Percentiles rank a stretch among this genome's conserved stretches.
Evolutionary conservation across 495 filamentous ascomycete genomes (phyloP).

Genomic region (Lineolata rhizophorae): DNA sequence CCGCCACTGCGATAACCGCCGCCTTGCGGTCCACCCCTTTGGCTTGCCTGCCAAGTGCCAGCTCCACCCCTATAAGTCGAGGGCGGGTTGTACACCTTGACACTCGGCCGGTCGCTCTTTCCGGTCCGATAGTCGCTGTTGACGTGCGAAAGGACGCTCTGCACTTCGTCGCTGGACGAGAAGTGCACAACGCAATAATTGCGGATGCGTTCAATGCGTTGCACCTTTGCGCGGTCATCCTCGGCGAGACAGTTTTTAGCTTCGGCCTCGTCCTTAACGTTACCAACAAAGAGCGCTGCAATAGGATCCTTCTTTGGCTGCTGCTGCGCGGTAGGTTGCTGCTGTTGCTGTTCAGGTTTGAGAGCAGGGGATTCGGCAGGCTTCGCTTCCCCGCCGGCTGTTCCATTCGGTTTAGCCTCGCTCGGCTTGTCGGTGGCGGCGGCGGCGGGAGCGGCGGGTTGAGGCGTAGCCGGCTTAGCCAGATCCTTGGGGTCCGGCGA

Average conservation of each 20-base stretch:
- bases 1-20: slow-evolving; percentile 24
- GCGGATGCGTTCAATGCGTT: slow-evolving; percentile 53
- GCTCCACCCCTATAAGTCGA: slow-evolving; percentile 28
- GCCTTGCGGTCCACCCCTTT: slow-evolving; percentile 34
- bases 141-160: slow-evolving; percentile 46
- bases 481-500: slow-evolving; percentile 24
- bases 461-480: slow-evolving; percentile 31
- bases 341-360: slow-evolving; percentile 10
- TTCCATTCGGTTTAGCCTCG: slow-evolving; percentile 19
- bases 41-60: slow-evolving; percentile 42
- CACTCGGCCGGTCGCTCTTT: slow-evolving; percentile 44
- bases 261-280: slow-evolving; percentile 53
- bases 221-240: slow-evolving; percentile 58
- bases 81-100: slow-evolving; percentile 51
- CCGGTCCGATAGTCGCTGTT: slow-evolving; percentile 54
- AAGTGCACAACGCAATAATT: slow-evolving; percentile 68
- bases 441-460: slow-evolving; percentile 15
- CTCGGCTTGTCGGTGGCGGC: slow-evolving; percentile 15
- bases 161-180: slow-evolving; percentile 51
- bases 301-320: slow-evolving; percentile 6
- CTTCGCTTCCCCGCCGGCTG: slow-evolving; percentile 10
- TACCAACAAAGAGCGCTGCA: slow-evolving; percentile 71
- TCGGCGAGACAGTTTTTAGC: slow-evolving; percentile 58
- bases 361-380: slow-evolving; percentile 9
- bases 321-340: too few relatives aligned